Evolutionary conservation across 1,284 basidiomycete genomes (phyloP), one percentile per base, ranked within the genome.

Genomic region (Cryptococcus neoformans): DNA sequence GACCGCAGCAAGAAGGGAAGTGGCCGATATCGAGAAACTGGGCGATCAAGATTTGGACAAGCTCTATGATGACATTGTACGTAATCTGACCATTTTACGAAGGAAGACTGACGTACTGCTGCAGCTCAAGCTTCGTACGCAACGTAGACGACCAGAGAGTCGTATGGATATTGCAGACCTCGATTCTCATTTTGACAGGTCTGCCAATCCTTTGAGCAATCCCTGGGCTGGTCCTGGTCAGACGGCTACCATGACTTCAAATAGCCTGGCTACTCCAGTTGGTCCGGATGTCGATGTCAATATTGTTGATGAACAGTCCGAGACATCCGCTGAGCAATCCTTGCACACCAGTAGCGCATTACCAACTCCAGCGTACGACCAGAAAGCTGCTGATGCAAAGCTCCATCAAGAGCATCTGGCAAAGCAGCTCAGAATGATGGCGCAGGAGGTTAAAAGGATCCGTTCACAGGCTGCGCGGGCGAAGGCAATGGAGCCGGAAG

Each of bases 31-130:
- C 36, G 91, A 96, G 72, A 90, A 88, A 68, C 82, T 97, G 35
- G 90, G 90, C 0, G 92, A 97, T 73, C 88, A 91, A 55, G 93
- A 97, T 72, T 81, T 97, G 53, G 94, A 95, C 80, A 91, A 89
- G 70, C 81, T 97, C 14, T 97, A 88, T 74, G 90, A 96, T 77
- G 77, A 79, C 59, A 79, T 76, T 54, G 73, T 70, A 49, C 58
- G 67, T 57, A 1, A 21, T 6, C 14, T 46, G 5, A 40, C n/a
- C 44, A 10, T n/a, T 46, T 37, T 36, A 21, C 48, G 35, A 49
- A 37, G 34, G 34, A 12, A 4, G 17, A 14, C 37, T 49, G 10
- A 10, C 28, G 49, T 9, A 17, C 36, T 21, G 40, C 37, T 28
- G 1, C 51, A 76, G 74, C 87, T 92, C 39, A 92, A 91, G 72